phyloP scores from a whole-genome alignment of 257 asterid species.

The Leptodermis oblonga region DNA sequence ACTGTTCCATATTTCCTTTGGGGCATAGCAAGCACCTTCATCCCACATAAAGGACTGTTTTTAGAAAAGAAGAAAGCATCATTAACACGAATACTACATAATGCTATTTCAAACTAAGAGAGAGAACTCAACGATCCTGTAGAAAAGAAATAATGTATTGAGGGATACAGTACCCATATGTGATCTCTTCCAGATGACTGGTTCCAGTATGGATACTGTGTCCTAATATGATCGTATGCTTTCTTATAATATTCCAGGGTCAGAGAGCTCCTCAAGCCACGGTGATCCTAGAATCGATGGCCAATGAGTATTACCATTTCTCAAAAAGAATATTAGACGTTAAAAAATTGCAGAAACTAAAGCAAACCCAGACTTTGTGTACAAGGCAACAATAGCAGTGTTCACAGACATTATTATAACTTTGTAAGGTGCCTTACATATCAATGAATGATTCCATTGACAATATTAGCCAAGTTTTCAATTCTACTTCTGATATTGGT shows the following conservation, averaged over 20 bases:
- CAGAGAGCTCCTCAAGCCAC: constrained; percentile 78
- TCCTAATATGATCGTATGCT: constrained; percentile 66
- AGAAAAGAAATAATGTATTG: not conserved
- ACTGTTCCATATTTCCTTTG: constrained; percentile 98
- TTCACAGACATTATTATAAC: not conserved
- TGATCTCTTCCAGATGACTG: constrained; percentile 91
- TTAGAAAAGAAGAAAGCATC: constrained; percentile 20
- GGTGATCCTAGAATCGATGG: constrained; percentile 57
- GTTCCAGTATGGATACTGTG: constrained; percentile 80
- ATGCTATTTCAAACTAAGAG: not conserved
- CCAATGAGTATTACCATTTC: constrained; percentile 14
- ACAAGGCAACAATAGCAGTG: not conserved
- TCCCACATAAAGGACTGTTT: constrained; percentile 95
- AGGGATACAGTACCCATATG: constrained; percentile 66
- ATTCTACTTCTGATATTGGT: not conserved
- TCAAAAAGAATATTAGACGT: not conserved
- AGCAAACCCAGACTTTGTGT: not conserved
- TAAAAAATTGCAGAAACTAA: not conserved
- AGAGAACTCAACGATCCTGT: not conserved
- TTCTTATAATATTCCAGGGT: constrained; percentile 82
- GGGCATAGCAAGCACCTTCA: constrained; percentile 99
- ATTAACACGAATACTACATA: constrained; percentile 19
- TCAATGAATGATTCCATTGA: too few species aligned
- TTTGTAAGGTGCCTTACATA: not conserved
- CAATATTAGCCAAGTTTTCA: not conserved